Conservation (phyloP, 2,329 filamentous ascomycete genomes). For the Aspergillus sp. region DNA sequence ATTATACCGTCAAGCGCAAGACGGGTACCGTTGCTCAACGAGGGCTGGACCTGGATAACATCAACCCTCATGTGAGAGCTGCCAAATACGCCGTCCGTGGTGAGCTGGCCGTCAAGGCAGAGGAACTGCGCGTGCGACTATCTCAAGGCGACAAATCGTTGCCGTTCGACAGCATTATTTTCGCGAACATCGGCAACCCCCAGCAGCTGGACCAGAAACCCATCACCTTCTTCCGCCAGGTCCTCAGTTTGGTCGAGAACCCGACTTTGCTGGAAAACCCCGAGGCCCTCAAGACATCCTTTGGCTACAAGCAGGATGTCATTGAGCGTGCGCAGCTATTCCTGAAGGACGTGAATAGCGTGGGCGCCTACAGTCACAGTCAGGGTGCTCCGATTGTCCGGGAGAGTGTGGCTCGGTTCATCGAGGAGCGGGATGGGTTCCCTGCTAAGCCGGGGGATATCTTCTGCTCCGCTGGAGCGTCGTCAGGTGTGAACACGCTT, state of each 20-base stretch:
- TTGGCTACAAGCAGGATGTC: constrained; percentile 87
- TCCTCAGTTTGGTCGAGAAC: constrained; percentile 87
- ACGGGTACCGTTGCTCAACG: constrained; percentile 37
- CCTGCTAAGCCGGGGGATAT: constrained; percentile 71
- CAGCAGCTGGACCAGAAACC: constrained; percentile 99
- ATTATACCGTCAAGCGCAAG: constrained; percentile 26
- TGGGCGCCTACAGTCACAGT: constrained; percentile 94
- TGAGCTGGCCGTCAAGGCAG: constrained; percentile 87
- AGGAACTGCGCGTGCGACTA: constrained; percentile 74
- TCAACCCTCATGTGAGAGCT: constrained; percentile 79
- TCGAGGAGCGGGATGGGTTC: constrained; percentile 86
- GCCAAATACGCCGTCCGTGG: constrained; percentile 96
- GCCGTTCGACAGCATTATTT: constrained; percentile 85
- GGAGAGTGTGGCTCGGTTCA: constrained; percentile 83
- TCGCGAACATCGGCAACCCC: constrained; percentile 97
- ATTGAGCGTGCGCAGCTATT: constrained; percentile 74
- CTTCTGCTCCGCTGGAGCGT: constrained; percentile 86
- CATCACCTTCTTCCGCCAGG: constrained; percentile 97
- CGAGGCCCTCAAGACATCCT: constrained; percentile 61
- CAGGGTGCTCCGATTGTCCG: constrained; percentile 80
- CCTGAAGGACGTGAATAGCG: constrained; percentile 74
- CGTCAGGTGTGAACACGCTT: constrained; percentile 88
- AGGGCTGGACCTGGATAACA: constrained; percentile 68
- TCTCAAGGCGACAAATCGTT: constrained; percentile 47
- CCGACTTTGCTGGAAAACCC: constrained; percentile 74